phyloP scores from a whole-genome alignment of 179 eudicot genomes.

The Pouteria campechiana region DNA sequence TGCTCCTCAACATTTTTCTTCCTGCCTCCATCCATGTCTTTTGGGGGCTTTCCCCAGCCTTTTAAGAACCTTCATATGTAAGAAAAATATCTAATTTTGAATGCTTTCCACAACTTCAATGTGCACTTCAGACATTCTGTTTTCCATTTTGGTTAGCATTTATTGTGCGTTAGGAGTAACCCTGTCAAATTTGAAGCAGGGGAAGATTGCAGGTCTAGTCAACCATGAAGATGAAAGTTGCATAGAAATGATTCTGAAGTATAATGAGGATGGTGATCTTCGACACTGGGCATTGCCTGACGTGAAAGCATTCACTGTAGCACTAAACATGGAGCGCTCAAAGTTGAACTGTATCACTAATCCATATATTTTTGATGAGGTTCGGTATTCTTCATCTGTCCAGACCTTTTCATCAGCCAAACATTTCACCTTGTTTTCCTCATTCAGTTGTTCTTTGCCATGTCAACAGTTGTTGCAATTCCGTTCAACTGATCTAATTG shows the following conservation, averaged over 20 bases:
- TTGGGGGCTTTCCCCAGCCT: too few species aligned
- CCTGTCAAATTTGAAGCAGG: slow-evolving; percentile 42
- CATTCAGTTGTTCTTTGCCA: slow-evolving; percentile 2
- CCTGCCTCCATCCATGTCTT: too few species aligned
- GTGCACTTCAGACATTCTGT: too few species aligned
- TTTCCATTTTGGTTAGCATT: too few species aligned
- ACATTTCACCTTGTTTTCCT: background rate
- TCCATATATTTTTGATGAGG: slow-evolving; percentile 72
- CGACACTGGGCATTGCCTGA: slow-evolving; percentile 54
- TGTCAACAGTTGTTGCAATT: slow-evolving; percentile 46
- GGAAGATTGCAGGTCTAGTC: slow-evolving; percentile 23
- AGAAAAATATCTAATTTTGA: background rate
- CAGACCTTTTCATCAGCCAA: background rate
- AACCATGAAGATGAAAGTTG: slow-evolving; percentile 27
- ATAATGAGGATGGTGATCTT: slow-evolving; percentile 75
- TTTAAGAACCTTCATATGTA: too few species aligned
- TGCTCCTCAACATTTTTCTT: too few species aligned
- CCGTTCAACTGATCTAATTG: slow-evolving; percentile 34
- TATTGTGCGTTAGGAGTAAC: too few species aligned
- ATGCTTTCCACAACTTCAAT: too few species aligned
- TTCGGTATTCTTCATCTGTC: slow-evolving; percentile 9
- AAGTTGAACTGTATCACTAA: slow-evolving; percentile 67
- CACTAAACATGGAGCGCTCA: slow-evolving; percentile 50
- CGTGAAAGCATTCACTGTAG: slow-evolving; percentile 49
- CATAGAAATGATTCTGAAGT: slow-evolving; percentile 48